phyloP scores from a whole-genome alignment of 73 alveolate species.

The Vitrella brassicaformis region DNA sequence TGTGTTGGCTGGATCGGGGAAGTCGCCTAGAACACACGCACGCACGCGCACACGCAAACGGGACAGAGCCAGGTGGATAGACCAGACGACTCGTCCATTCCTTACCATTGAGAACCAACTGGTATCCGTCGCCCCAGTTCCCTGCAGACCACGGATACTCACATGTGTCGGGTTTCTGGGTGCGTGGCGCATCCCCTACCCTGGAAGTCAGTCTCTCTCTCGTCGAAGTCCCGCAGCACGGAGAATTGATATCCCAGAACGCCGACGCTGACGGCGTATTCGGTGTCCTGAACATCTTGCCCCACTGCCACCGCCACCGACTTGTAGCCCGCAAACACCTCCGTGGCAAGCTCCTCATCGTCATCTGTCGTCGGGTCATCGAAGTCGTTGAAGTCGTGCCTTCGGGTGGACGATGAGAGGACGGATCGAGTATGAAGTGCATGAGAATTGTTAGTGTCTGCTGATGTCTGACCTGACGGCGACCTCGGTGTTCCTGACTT shows the following conservation, averaged over 20 bases:
- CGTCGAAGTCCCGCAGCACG: not conserved
- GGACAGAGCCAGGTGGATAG: too few species aligned
- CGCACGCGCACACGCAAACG: too few species aligned
- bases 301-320: not conserved
- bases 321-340: not conserved
- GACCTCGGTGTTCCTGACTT: not conserved
- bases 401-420: too few species aligned
- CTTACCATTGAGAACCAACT: not conserved
- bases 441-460: too few species aligned
- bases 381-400: not conserved
- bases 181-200: too few species aligned
- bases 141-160: too few species aligned
- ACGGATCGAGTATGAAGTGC: too few species aligned
- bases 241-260: not conserved
- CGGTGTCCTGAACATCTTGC: not conserved
- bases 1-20: not conserved
- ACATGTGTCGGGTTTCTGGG: too few species aligned
- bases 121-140: not conserved
- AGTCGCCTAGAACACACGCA: too few species aligned
- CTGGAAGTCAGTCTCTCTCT: not conserved
- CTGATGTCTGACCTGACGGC: too few species aligned
- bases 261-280: not conserved
- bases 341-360: not conserved
- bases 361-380: not conserved
- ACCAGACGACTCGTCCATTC: too few species aligned